Evolutionary conservation across 2,329 filamentous ascomycete species (phyloP).

Genomic region (Colletotrichum noveboracense): DNA sequence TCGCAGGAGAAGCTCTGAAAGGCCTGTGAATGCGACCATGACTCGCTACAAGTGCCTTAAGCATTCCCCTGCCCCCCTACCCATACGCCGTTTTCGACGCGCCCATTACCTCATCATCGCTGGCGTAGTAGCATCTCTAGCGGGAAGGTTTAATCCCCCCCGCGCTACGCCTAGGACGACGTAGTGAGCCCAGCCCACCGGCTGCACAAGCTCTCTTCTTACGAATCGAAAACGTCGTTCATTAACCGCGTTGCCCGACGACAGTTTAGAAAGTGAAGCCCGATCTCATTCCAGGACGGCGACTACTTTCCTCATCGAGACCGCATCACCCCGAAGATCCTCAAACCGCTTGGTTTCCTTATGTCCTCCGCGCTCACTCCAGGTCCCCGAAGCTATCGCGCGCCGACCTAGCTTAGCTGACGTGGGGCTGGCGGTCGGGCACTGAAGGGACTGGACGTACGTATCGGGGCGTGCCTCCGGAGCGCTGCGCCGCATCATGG

Average conservation of each 20-base stretch:
- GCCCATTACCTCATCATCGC: neutral
- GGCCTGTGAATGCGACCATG: neutral
- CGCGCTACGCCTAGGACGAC: neutral
- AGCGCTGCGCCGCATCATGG: slow-evolving; percentile 19
- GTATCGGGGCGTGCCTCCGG: neutral
- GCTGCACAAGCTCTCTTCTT: neutral
- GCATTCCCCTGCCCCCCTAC: neutral
- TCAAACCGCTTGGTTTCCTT: neutral
- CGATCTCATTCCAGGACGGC: neutral
- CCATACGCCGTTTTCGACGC: neutral
- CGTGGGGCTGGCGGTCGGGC: neutral
- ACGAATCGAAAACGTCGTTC: neutral
- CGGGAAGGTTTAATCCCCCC: neutral
- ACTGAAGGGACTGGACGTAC: neutral
- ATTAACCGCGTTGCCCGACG: neutral
- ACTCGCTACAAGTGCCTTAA: neutral
- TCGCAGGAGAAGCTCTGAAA: neutral
- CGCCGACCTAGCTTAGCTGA: neutral
- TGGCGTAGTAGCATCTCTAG: neutral
- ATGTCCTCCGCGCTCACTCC: neutral
- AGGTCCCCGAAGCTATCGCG: neutral
- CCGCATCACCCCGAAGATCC: neutral
- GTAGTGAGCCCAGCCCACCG: neutral
- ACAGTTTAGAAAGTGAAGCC: neutral
- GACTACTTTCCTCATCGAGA: neutral